Percentiles rank a stretch among this genome's conserved stretches.
These are phyloP conservation scores for Aphanocladium album DNA, from an alignment of 2,329 filamentous ascomycete genomes.

Conservation along the genomic window DNA sequence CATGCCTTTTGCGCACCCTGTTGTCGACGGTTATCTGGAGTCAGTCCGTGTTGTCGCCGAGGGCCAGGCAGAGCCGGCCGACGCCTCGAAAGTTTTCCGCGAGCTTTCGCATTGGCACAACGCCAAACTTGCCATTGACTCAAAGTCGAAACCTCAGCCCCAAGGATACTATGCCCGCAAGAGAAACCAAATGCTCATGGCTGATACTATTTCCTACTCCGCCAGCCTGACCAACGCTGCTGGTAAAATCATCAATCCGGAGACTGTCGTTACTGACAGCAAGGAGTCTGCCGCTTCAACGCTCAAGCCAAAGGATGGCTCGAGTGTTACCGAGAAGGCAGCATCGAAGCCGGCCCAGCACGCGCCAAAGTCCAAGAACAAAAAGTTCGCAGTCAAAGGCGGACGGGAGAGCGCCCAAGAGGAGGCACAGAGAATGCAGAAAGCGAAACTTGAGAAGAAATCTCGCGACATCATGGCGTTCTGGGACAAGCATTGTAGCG, in stretches of 20 bases:
- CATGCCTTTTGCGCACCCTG: constrained; percentile 42
- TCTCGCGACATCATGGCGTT: not conserved
- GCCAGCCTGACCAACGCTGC: constrained; percentile 62
- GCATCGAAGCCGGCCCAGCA: not conserved
- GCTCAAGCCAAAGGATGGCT: constrained; percentile 15
- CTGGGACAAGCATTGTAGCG: constrained; percentile 26
- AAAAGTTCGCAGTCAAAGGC: not conserved
- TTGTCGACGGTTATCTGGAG: constrained; percentile 41
- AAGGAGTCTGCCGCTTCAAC: not conserved
- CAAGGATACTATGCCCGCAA: constrained; percentile 31
- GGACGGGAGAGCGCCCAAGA: constrained; percentile 6
- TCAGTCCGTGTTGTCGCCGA: constrained; percentile 33
- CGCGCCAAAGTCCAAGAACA: constrained; percentile 19
- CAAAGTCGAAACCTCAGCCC: constrained; percentile 24
- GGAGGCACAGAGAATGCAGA: constrained; percentile 14
- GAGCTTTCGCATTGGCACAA: constrained; percentile 60
- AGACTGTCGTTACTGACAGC: constrained; percentile 46
- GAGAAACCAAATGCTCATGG: constrained; percentile 60
- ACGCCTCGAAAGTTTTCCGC: constrained; percentile 34
- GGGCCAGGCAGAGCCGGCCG: constrained; percentile 17
- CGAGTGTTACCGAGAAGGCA: no score
- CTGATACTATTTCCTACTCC: constrained; percentile 63
- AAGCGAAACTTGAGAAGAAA: constrained; percentile 13
- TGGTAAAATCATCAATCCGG: constrained; percentile 59
- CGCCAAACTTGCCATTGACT: constrained; percentile 45